Evolutionary conservation across 2,329 filamentous ascomycete species (phyloP).

Genomic region (Cercospora canescens): DNA sequence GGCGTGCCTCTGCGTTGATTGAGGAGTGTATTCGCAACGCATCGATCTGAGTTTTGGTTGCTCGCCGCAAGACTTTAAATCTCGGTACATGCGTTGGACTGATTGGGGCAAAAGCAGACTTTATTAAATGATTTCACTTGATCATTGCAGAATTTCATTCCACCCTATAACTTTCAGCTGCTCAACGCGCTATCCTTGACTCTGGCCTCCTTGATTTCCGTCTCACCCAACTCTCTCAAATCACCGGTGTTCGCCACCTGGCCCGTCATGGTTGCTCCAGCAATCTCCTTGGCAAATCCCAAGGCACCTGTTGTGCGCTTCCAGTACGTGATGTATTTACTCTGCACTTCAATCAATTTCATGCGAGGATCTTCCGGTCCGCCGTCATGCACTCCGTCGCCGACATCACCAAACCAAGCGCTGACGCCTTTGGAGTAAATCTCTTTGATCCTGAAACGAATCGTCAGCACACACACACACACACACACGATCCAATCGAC

Average conservation of each 20-base stretch:
- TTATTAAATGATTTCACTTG: no score
- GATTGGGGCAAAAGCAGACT: no score
- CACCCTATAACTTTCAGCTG: conserved; percentile 1
- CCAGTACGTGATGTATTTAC: conserved; percentile 36
- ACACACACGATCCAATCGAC: no score
- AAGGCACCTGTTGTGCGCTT: conserved; percentile 31
- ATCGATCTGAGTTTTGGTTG: no score
- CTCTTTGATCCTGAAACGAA: conserved; percentile 46
- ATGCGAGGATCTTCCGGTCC: conserved; percentile 50
- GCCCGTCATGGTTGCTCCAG: conserved; percentile 33
- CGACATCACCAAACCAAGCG: conserved; percentile 54
- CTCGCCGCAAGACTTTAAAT: no score
- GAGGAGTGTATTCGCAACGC: no score
- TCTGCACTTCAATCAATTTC: conserved; percentile 33
- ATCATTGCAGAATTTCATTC: not conserved
- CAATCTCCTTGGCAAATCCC: conserved; percentile 37
- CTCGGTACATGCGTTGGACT: no score
- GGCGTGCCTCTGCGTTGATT: conserved; percentile 11
- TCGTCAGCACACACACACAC: no score
- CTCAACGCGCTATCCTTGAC: conserved; percentile 30
- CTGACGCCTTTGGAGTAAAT: conserved; percentile 41
- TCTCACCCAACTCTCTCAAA: conserved; percentile 35
- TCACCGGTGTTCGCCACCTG: conserved; percentile 37
- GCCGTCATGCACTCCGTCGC: conserved; percentile 51
- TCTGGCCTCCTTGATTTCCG: conserved; percentile 36